Base-by-base conservation (phyloP, 768 basidiomycete genomes). In the Agrocybe pediades region DNA sequence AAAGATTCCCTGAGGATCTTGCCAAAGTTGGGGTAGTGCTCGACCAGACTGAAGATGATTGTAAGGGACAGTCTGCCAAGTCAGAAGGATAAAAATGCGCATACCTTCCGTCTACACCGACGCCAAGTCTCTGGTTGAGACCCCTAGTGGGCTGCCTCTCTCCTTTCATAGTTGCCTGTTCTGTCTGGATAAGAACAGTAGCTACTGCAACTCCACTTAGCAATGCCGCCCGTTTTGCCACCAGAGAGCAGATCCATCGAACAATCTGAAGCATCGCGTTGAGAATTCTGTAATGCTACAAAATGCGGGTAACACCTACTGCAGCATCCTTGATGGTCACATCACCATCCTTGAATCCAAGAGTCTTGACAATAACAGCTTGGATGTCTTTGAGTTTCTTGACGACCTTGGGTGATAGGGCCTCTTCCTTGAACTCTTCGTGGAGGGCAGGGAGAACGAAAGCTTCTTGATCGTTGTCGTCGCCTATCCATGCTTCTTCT, bases 51-150 rank as follows among this genome's bases (percentile, higher is more conserved):
- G 58, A 41, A 30, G 27, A 46, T 53, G 17, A n/a, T n/a, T n/a
- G n/a, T n/a, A 36, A 41, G 24, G 25, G 40, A 33, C 25, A 47
- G 24, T 27, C 53, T 21, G 54, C 51, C 41, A 36, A 36, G 9
- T 13, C 6, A 41, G 48, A 16, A 19, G 53, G 44, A 30, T 41
- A 29, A 46, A 13, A 21, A 6, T 63, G 76, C 26, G 55, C 16
- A 61, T 50, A 91, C 92, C 89, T 93, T 66, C 97, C 97, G 64
- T 99, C 97, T 9, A 98, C 85, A 43, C 97, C 97, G 23, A 99
- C 84, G 46, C 83, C 78, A 41, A 96, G 83, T 61, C 72, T 79
- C 57, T 76, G 79, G 43, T 68, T 69, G 20, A 57, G 57, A 41
- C 73, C 77, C 41, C 72, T 62, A 41, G 60, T 41, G 16, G 67